Evolutionary conservation across 176 grass and related monocot species (phyloP).

Genomic region (Canna indica): DNA sequence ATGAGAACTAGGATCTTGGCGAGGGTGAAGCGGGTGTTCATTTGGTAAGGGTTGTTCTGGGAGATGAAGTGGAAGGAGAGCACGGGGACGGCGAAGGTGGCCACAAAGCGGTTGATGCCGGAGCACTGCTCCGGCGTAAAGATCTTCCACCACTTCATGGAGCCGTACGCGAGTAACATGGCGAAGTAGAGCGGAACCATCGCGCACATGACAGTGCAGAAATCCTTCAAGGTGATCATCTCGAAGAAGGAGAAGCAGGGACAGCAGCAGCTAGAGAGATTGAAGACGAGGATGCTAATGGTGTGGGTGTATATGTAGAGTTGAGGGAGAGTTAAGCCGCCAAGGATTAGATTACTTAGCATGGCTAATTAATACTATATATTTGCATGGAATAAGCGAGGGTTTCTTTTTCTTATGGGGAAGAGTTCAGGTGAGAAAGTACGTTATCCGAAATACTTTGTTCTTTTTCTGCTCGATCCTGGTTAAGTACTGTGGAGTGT

Average conservation of each 20-base stretch:
- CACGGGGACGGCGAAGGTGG: slow-evolving; percentile 14
- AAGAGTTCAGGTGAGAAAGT: not conserved
- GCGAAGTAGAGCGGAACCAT: slow-evolving; percentile 16
- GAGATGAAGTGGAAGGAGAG: slow-evolving; percentile 20
- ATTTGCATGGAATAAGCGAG: not conserved
- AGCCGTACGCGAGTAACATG: slow-evolving; percentile 14
- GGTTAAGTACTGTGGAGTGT: not conserved
- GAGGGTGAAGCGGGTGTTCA: slow-evolving; percentile 12
- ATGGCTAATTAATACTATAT: not conserved
- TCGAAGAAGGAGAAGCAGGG: not conserved
- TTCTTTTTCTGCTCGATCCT: not conserved
- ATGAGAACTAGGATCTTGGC: slow-evolving; percentile 10
- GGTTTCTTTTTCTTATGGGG: not conserved
- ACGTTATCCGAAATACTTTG: not conserved
- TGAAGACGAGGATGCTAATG: not conserved
- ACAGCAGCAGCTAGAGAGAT: not conserved
- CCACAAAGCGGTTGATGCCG: slow-evolving; percentile 18
- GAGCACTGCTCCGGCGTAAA: slow-evolving; percentile 22
- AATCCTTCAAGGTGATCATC: slow-evolving; percentile 12
- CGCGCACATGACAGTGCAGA: slow-evolving; percentile 15
- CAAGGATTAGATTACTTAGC: not conserved
- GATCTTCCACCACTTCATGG: too few relatives aligned
- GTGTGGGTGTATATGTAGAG: not conserved
- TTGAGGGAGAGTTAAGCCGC: too few relatives aligned
- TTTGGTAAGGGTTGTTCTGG: slow-evolving; percentile 13